These are phyloP conservation scores for Metschnikowia aberdeeniae DNA, from an alignment of 805 yeast species.

Conservation along the genomic window DNA sequence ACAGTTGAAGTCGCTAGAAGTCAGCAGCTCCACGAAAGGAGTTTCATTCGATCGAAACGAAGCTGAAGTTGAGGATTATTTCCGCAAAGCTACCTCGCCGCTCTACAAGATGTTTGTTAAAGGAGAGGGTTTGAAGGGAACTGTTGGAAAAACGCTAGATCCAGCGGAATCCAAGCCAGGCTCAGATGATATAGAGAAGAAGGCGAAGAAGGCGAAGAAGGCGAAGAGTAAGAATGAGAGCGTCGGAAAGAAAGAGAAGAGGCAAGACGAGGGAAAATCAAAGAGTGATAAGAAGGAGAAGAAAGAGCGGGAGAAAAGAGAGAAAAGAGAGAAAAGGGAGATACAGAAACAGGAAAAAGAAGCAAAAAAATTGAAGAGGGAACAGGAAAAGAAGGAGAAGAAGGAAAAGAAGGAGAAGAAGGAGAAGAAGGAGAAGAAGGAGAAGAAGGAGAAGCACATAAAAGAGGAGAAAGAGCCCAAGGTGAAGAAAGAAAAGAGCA, in stretches of 20 bases:
- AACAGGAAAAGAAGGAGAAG: constrained; percentile 13
- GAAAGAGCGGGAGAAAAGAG: neutral
- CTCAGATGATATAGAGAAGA: constrained; percentile 19
- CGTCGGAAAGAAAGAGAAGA: constrained; percentile 19
- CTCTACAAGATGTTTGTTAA: constrained; percentile 80
- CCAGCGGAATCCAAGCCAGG: constrained; percentile 5
- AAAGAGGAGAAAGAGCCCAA: neutral
- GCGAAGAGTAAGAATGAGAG: constrained; percentile 21
- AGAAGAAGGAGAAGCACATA: constrained; percentile 11
- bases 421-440: constrained; percentile 17
- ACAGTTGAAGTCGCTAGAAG: constrained; percentile 74
- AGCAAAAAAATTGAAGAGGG: neutral
- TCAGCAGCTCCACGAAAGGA: constrained; percentile 31
- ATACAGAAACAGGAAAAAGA: constrained; percentile 4
- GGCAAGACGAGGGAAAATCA: constrained; percentile 21
- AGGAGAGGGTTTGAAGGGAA: constrained; percentile 83
- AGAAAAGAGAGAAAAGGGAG: neutral
- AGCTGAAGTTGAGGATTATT: constrained; percentile 43
- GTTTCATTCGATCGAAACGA: constrained; percentile 52
- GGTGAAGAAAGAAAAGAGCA: neutral
- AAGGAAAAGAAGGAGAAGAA: constrained; percentile 19
- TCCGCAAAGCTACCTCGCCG: constrained; percentile 58
- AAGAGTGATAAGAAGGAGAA: constrained; percentile 18
- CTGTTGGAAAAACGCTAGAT: constrained; percentile 43
- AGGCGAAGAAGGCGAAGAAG: constrained; percentile 26